Percentiles rank a stretch among this genome's conserved stretches.
These are phyloP conservation scores for Rhodosporidiobolus sp. DNA, from an alignment of 768 basidiomycete species.

Conservation along the genomic window DNA sequence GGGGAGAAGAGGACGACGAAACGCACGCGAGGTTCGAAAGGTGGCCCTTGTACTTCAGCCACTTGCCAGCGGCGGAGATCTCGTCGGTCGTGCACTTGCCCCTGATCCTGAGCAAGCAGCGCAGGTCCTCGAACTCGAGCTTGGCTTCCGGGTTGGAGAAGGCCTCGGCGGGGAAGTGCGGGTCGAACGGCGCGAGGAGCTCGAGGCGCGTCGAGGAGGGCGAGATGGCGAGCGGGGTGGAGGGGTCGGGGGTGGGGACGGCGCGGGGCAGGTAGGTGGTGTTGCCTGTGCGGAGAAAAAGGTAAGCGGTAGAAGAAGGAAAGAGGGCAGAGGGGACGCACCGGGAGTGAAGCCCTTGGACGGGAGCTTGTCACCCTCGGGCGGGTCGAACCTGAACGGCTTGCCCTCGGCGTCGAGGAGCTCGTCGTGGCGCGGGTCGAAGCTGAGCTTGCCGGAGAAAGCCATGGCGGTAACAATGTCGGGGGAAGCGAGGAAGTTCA, in stretches of 20 bases:
- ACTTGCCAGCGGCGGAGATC: conserved; percentile 95
- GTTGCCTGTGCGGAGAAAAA: conserved; percentile 46
- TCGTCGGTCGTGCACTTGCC: conserved; percentile 99
- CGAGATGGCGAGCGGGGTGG: conserved; percentile 71
- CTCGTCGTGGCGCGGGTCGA: conserved; percentile 85
- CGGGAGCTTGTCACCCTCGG: conserved; percentile 80
- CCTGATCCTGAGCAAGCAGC: conserved; percentile 80
- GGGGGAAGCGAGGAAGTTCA: conserved; percentile 93
- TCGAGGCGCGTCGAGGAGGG: conserved; percentile 81
- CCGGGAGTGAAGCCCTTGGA: conserved; percentile 68
- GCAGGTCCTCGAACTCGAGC: conserved; percentile 74
- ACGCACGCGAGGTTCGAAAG: conserved; percentile 38
- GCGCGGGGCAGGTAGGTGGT: conserved; percentile 73
- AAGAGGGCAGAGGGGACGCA: conserved; percentile 51
- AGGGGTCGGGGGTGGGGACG: conserved; percentile 68
- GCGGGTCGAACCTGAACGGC: conserved; percentile 78
- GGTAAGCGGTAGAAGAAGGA: not conserved
- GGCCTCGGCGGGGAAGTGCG: conserved; percentile 59
- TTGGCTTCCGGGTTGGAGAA: conserved; percentile 48
- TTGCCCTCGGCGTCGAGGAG: conserved; percentile 66
- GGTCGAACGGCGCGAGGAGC: conserved; percentile 75
- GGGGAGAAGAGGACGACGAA: not conserved
- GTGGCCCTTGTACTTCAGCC: conserved; percentile 91
- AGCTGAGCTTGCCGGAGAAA: conserved; percentile 86
- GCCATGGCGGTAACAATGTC: conserved; percentile 88